Conservation (phyloP, 2,329 filamentous ascomycete genomes). For the Alternaria sp. region DNA sequence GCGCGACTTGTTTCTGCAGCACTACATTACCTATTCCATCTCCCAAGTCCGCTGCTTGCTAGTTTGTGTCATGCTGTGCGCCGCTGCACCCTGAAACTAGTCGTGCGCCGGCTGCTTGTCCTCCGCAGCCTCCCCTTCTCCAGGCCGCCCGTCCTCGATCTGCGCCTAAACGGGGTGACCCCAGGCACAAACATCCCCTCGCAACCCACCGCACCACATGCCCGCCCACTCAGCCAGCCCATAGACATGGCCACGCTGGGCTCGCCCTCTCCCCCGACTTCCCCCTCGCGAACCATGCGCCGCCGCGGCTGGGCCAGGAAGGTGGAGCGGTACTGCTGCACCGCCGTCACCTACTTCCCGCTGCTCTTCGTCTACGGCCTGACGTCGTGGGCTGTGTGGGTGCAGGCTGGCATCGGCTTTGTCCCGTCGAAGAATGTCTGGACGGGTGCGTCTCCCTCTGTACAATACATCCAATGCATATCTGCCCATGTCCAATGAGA, state of each 20-base stretch:
- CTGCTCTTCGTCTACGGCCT: conserved; percentile 85
- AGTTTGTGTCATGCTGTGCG: conserved; percentile 22
- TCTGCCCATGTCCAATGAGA: not conserved
- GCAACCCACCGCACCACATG: conserved; percentile 31
- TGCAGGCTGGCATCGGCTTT: conserved; percentile 74
- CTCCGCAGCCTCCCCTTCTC: conserved; percentile 13
- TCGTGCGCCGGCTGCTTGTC: conserved; percentile 19
- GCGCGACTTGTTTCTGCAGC: not conserved
- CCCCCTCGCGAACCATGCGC: conserved; percentile 47
- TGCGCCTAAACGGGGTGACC: conserved; percentile 11
- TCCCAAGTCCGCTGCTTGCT: not conserved
- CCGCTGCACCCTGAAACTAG: conserved; percentile 35
- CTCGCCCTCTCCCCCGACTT: conserved; percentile 48
- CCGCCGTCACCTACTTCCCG: conserved; percentile 80
- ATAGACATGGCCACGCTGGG: conserved; percentile 48
- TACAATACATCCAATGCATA: not conserved
- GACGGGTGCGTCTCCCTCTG: conserved; percentile 38
- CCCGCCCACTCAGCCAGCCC: conserved; percentile 22
- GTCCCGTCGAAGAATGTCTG: conserved; percentile 42
- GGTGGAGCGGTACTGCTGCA: conserved; percentile 85
- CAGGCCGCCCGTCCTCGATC: conserved; percentile 5
- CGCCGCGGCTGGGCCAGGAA: conserved; percentile 65
- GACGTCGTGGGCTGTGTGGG: conserved; percentile 94
- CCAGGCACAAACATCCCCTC: conserved; percentile 9
- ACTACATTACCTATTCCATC: not conserved